phyloP scores from a whole-genome alignment of 2,329 filamentous ascomycete genomes.

The Ophiognomonia clavigignenti-juglandacearum region DNA sequence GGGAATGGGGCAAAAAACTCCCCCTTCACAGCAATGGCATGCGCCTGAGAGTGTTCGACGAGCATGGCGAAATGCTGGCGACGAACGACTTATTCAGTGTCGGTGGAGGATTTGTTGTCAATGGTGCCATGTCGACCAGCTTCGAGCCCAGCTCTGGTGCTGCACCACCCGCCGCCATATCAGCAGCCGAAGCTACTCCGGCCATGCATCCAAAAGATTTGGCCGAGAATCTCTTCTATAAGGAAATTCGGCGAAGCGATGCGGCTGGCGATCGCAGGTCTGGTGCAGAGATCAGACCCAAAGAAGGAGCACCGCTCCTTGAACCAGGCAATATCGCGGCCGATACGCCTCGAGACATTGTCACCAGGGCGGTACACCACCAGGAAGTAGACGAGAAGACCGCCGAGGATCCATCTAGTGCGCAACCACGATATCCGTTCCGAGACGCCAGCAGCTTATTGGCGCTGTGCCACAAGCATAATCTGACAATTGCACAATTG shows the following conservation, averaged over 20 bases:
- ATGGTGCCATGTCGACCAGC: slow-evolving; percentile 41
- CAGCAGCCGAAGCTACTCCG: slow-evolving; percentile 3
- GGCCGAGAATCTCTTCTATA: slow-evolving; percentile 48
- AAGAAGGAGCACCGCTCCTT: slow-evolving; percentile 20
- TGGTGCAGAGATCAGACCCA: slow-evolving; percentile 36
- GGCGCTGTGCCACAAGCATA: slow-evolving; percentile 42
- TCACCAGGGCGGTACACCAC: slow-evolving; percentile 13
- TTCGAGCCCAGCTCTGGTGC: slow-evolving; percentile 11
- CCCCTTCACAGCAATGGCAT: slow-evolving; percentile 48
- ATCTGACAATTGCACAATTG: slow-evolving; percentile 45
- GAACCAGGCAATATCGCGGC: neutral
- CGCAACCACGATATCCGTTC: slow-evolving; percentile 41
- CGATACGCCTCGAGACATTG: slow-evolving; percentile 15
- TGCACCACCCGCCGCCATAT: slow-evolving; percentile 15
- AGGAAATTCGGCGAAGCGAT: slow-evolving; percentile 42
- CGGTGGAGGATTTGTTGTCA: slow-evolving; percentile 48
- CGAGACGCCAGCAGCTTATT: slow-evolving; percentile 41
- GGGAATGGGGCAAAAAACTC: slow-evolving; percentile 49
- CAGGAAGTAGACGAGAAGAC: slow-evolving; percentile 11
- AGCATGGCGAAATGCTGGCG: slow-evolving; percentile 40
- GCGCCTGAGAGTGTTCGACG: slow-evolving; percentile 45
- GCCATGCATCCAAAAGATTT: slow-evolving; percentile 38
- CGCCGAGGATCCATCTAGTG: slow-evolving; percentile 8
- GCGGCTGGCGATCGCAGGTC: slow-evolving; percentile 40
- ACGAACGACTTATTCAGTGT: slow-evolving; percentile 48